Conservation (phyloP, 202 grass and related monocot genomes). For the Schoenoplectus tabernaemontani region DNA sequence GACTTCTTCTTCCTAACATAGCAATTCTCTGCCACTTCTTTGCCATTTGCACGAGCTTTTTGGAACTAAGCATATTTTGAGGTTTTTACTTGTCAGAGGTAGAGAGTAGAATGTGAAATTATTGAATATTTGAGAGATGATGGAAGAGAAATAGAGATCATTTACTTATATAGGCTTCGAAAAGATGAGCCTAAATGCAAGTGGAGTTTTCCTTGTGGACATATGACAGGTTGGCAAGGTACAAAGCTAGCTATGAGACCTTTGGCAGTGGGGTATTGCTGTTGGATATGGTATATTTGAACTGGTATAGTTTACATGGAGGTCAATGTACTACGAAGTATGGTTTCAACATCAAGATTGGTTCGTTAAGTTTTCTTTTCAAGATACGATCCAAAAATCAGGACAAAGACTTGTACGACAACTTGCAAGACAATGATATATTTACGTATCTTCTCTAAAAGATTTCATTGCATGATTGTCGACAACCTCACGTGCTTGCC, state of each 20-base stretch:
- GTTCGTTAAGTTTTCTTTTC: not conserved
- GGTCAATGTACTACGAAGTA: not conserved
- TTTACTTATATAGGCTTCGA: constrained; percentile 37
- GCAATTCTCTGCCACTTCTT: constrained; percentile 66
- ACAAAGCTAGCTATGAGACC: constrained; percentile 30
- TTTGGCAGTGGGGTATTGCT: constrained; percentile 26
- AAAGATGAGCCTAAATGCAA: not conserved
- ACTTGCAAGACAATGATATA: not conserved
- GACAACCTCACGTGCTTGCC: not conserved
- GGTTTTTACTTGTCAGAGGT: not conserved
- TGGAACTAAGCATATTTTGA: constrained; percentile 43
- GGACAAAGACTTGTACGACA: not conserved
- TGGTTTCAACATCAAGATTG: too few relatives aligned
- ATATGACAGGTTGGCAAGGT: constrained; percentile 19
- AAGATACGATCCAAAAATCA: not conserved
- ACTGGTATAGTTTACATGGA: not conserved
- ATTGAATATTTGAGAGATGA: constrained; percentile 28
- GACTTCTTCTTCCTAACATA: constrained; percentile 39
- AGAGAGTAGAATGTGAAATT: constrained; percentile 13
- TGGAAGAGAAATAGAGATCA: not conserved
- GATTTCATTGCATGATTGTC: not conserved
- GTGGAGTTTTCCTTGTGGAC: constrained; percentile 17
- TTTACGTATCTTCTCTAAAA: not conserved
- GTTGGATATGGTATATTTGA: not conserved
- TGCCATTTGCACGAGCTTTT: constrained; percentile 47